These are phyloP conservation scores for Fraxinus americana DNA, from an alignment of 257 asterid genomes.

Conservation along the genomic window DNA sequence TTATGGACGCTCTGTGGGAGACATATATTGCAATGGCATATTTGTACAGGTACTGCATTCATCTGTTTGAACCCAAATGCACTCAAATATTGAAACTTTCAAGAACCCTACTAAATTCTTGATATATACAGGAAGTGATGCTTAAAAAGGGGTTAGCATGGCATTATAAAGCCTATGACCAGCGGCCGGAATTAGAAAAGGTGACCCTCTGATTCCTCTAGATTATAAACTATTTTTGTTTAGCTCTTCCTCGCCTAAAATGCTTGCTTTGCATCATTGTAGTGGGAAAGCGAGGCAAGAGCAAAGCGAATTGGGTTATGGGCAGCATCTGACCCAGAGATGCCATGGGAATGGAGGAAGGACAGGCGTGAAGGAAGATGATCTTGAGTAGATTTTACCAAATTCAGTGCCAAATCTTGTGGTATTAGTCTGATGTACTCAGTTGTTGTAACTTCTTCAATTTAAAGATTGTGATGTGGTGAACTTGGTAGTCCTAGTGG, in stretches of 20 bases:
- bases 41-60: conserved; percentile 73
- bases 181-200: conserved; percentile 73
- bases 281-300: conserved; percentile 94
- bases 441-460: background rate
- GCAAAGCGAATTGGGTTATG: conserved; percentile 79
- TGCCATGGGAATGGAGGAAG: conserved; percentile 99
- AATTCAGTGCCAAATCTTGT: background rate
- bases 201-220: conserved; percentile 28
- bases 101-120: background rate
- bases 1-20: conserved; percentile 83
- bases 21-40: conserved; percentile 77
- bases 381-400: background rate
- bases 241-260: background rate
- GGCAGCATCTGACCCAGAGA: conserved; percentile 82
- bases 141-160: conserved; percentile 92
- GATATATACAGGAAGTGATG: conserved; percentile 65
- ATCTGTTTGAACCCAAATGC: background rate
- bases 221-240: background rate
- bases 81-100: background rate
- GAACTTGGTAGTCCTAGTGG: background rate
- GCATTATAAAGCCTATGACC: conserved; percentile 88
- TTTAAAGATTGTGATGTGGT: background rate
- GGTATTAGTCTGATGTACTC: background rate
- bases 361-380: conserved; percentile 71
- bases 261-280: background rate